Percentiles rank a stretch among this genome's conserved stretches.
Conservation (phyloP, 1,139 yeast species). For the Pichia kudriavzevii region DNA sequence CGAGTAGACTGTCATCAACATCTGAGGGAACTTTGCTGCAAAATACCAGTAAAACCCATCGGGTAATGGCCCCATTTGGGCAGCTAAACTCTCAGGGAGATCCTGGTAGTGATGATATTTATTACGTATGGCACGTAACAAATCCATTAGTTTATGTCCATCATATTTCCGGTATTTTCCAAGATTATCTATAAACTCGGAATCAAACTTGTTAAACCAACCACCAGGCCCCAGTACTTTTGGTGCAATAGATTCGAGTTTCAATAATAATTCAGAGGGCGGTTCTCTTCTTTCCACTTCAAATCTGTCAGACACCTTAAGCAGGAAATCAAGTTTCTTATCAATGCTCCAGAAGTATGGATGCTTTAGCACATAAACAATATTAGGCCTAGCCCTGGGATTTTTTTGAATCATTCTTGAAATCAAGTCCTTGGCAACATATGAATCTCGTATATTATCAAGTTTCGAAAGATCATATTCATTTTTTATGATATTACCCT, state of each 20-base stretch:
- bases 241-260: conserved; percentile 50
- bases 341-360: conserved; percentile 83
- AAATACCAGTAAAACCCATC: conserved; percentile 77
- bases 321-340: conserved; percentile 70
- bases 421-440: conserved; percentile 69
- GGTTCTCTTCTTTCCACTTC: conserved; percentile 87
- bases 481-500: conserved; percentile 78
- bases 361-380: conserved; percentile 60
- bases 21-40: conserved; percentile 62
- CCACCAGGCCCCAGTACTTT: conserved; percentile 54
- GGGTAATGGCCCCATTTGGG: conserved; percentile 71
- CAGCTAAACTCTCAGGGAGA: conserved; percentile 55
- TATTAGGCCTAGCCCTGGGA: conserved; percentile 70
- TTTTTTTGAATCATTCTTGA: conserved; percentile 60
- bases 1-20: conserved; percentile 71
- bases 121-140: conserved; percentile 82
- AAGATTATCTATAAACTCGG: conserved; percentile 65
- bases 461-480: conserved; percentile 47
- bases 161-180: conserved; percentile 89
- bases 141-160: conserved; percentile 69
- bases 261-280: conserved; percentile 56
- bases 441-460: conserved; percentile 37
- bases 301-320: conserved; percentile 84
- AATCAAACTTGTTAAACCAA: conserved; percentile 75
- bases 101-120: conserved; percentile 92